Evolutionary conservation across 2,329 filamentous ascomycete species (phyloP).

Genomic region (Apiospora marii): DNA sequence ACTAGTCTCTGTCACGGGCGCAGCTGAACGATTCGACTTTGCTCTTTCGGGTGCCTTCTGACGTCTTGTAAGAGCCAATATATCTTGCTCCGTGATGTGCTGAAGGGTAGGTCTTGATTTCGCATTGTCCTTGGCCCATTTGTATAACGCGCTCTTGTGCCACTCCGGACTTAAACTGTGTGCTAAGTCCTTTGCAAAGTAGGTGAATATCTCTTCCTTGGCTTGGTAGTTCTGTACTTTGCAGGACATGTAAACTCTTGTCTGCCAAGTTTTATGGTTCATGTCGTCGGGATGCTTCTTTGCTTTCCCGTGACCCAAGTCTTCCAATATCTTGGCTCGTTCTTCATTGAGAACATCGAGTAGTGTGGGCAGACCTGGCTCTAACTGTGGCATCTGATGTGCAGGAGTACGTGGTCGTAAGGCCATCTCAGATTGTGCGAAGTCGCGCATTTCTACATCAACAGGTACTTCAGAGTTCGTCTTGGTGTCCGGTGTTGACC

Average conservation of each 20-base stretch:
- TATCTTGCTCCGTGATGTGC: conserved; percentile 37
- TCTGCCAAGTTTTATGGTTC: conserved; percentile 35
- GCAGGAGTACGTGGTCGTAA: conserved; percentile 22
- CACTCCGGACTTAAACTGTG: conserved; percentile 40
- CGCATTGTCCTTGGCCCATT: conserved; percentile 40
- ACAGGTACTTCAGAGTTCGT: not conserved
- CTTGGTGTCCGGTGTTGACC: not conserved
- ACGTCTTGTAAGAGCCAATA: conserved; percentile 35
- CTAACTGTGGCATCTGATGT: not conserved
- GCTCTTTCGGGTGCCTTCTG: conserved; percentile 36
- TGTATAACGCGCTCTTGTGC: conserved; percentile 41
- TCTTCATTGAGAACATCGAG: conserved; percentile 37
- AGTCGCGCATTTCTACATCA: conserved; percentile 27
- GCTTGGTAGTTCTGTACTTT: conserved; percentile 48
- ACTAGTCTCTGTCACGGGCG: conserved; percentile 29
- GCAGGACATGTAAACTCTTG: conserved; percentile 48
- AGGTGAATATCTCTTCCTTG: conserved; percentile 51
- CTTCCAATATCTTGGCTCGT: conserved; percentile 36
- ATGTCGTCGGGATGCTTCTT: conserved; percentile 43
- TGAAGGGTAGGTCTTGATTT: conserved; percentile 38
- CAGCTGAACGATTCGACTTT: conserved; percentile 27
- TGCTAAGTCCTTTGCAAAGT: conserved; percentile 51
- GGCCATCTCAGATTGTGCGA: conserved; percentile 17
- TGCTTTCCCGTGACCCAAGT: conserved; percentile 37
- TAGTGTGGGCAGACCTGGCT: conserved; percentile 30